Evolutionary conservation across 768 basidiomycete genomes (phyloP), one percentile per base, ranked within the genome.

Genomic region (Inosperma sp.): DNA sequence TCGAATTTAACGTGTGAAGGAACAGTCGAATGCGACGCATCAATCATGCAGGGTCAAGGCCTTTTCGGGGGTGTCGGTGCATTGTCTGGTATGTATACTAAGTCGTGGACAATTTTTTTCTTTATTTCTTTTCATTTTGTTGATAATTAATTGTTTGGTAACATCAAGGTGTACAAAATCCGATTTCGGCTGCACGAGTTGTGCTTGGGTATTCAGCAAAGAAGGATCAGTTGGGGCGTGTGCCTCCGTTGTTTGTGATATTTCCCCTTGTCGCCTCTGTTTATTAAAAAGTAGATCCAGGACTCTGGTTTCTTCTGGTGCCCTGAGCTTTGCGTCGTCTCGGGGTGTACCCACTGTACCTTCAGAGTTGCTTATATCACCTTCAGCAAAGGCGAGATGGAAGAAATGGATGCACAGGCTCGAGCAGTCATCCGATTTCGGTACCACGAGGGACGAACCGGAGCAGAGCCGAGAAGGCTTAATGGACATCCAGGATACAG

Each of bases 1-100:
- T 88, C 89, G 2, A 92, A 91, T 63, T 69, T 92, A 39, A 89
- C 86, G 0, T 55, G 83, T 3, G 72, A 78, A n/a, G 88, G 90
- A 12, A 70, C 69, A 2, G 88, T 90, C 14, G 89, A 92, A 67
- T 91, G 89, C 58, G 89, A 92, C 58, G 88, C 89, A 7, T 76
- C 86, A 10, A 70, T 91, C 49, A 87, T 88, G 82, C 77, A 78
- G 19, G 66, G 64, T 3, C 36, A 22, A 8, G 30, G 30, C n/a
- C 30, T 31, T 36, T 92, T 86, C 61, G 89, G 87, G 22, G 81
- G 83, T 56, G 77, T 84, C 14, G 90, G 86, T 36, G 89, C 88
- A 3, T 73, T 86, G 23, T 73, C 83, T 63, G 86, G 87, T 83
- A 58, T 30, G 57, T 30, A 39, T 12, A 12, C 29, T 27, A 25